phyloP scores from a whole-genome alignment of 345 rosid species.

The Gossypium ekmanianum region DNA sequence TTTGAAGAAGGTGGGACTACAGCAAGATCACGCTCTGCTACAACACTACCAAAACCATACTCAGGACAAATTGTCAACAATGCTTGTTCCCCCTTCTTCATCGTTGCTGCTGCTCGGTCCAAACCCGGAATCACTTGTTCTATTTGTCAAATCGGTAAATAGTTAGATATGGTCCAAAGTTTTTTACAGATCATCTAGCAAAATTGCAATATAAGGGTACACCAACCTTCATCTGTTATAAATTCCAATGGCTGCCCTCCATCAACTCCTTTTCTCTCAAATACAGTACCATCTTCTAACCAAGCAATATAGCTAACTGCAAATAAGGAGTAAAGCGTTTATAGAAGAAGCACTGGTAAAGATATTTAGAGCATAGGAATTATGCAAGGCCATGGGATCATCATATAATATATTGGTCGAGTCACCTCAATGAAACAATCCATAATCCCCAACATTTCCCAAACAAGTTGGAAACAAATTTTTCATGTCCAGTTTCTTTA shows the following conservation, averaged over 20 bases:
- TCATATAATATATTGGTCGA: background rate
- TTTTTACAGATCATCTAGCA: background rate
- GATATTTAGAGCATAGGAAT: background rate
- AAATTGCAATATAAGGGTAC: background rate
- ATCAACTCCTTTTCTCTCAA: slow-evolving; percentile 50
- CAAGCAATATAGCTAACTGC: slow-evolving; percentile 49
- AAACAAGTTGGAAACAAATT: background rate
- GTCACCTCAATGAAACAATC: background rate
- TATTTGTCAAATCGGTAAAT: slow-evolving; percentile 10
- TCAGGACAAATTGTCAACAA: slow-evolving; percentile 37
- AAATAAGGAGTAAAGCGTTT: slow-evolving; percentile 8
- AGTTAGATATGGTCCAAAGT: background rate
- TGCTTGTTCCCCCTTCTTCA: slow-evolving; percentile 53
- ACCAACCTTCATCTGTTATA: slow-evolving; percentile 52
- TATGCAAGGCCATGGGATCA: background rate
- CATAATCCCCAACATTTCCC: background rate
- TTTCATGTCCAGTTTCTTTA: background rate
- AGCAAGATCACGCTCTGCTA: slow-evolving; percentile 36
- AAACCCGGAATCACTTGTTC: slow-evolving; percentile 50
- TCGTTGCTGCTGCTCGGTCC: slow-evolving; percentile 45
- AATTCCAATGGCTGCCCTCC: slow-evolving; percentile 45
- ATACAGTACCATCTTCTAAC: slow-evolving; percentile 51
- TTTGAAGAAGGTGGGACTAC: slow-evolving; percentile 36
- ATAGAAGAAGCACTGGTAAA: background rate
- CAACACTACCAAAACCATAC: slow-evolving; percentile 50